Base-by-base conservation (phyloP, 2,329 filamentous ascomycete genomes). In the Coleophoma crateriformis region DNA sequence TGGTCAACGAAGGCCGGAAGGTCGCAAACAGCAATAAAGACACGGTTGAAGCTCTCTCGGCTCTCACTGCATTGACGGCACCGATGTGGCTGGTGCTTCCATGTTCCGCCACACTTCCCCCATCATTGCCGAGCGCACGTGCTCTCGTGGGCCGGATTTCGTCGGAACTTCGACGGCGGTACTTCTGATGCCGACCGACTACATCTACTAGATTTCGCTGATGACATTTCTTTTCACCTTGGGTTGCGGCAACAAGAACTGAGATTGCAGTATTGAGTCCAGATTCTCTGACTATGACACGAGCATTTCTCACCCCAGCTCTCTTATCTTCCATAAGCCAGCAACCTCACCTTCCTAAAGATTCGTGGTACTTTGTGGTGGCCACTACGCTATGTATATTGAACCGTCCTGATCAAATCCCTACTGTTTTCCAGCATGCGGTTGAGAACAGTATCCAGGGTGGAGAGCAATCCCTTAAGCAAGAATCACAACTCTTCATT, bases 301-400 rank as follows among this genome's bases (percentile, higher is more conserved):
- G n/a, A 17, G 13, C 14, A 6, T 32, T n/a, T 32, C 22, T 73
- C 38, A 74, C 74, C 7, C 68, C 72, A 4, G 54, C 65, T 2
- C 58, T 78, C 12, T 61, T 78, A 10, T 60, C 65, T 5, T 67
- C 65, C 4, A 64, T 78, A 19, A 64, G 70, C 32, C 64, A 60
- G 33, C 64, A 70, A 33, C 68, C 71, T 3, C 54, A 68, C 33
- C 61, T 78, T 3, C 75, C 74, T 8, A 61, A 55, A 7, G 62
- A 77, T 22, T 67, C 67, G 4, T 79, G 76, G 73, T 77, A 78
- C 54, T 68, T 74, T 45, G 64, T 78, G 33, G 65, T 71, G 8
- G 70, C 71, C 7, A 69, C 72, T 2, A 69, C 74, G 0, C 61
- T 79, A 33, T 70, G 69, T 5, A 63, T 71, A 12, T 63, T 78